phyloP scores from a whole-genome alignment of 768 basidiomycete species.

The Psilocybe cyanescens region DNA sequence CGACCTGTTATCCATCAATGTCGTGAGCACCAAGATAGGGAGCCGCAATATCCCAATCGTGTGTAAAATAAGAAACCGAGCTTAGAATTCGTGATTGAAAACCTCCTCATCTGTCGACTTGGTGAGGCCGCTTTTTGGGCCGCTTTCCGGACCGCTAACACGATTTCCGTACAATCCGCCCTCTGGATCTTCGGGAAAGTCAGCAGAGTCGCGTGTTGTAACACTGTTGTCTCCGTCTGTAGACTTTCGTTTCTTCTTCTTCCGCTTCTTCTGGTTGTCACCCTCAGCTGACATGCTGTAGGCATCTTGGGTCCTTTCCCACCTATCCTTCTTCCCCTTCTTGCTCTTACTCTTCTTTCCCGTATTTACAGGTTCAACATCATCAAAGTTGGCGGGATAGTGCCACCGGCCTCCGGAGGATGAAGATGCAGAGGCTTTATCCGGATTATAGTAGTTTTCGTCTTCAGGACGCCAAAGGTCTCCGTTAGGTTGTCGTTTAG shows the following conservation, averaged over 20 bases:
- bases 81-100: slow-evolving; percentile 18
- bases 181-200: slow-evolving; percentile 75
- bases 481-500: slow-evolving; percentile 46
- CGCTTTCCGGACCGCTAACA: not conserved
- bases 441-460: slow-evolving; percentile 69
- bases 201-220: slow-evolving; percentile 42
- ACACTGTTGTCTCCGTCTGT: slow-evolving; percentile 40
- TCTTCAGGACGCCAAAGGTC: slow-evolving; percentile 78
- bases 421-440: slow-evolving; percentile 40
- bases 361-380: slow-evolving; percentile 45
- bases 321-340: slow-evolving; percentile 85
- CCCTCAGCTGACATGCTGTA: slow-evolving; percentile 52
- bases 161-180: slow-evolving; percentile 61
- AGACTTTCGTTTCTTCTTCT: slow-evolving; percentile 64
- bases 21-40: not conserved
- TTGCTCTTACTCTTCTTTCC: slow-evolving; percentile 57
- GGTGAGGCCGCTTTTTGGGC: not conserved
- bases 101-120: slow-evolving; percentile 10
- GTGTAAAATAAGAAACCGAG: not conserved
- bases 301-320: slow-evolving; percentile 87
- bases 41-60: not conserved
- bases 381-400: slow-evolving; percentile 86
- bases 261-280: slow-evolving; percentile 45
- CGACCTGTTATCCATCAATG: slow-evolving; percentile 17
- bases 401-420: slow-evolving; percentile 71